These are phyloP conservation scores for Sporothrix dimorphospora DNA, from an alignment of 2,329 filamentous ascomycete species.

Conservation along the genomic window DNA sequence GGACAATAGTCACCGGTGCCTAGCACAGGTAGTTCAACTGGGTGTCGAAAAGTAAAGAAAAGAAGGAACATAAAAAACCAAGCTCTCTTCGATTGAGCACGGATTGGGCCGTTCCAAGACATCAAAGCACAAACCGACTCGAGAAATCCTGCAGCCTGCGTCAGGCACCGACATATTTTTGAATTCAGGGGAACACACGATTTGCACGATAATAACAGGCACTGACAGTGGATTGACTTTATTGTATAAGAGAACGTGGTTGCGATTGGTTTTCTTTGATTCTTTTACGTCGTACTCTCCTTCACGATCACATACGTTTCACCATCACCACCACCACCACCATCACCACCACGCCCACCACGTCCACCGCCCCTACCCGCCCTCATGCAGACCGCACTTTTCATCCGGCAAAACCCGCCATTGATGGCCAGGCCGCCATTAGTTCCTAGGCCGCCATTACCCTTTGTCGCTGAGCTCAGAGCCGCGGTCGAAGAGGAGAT, in stretches of 20 bases:
- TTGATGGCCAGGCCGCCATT: no score
- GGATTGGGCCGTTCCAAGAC: background rate
- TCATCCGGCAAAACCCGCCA: slow-evolving; percentile 7
- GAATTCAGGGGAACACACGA: background rate
- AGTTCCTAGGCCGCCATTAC: no score
- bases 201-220: background rate
- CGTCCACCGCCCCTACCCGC: background rate
- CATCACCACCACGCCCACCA: background rate
- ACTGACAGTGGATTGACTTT: background rate
- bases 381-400: slow-evolving; percentile 15
- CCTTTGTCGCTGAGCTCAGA: background rate
- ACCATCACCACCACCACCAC: background rate
- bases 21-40: background rate
- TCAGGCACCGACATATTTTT: slow-evolving; percentile 14
- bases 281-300: no score
- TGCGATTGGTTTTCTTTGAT: background rate
- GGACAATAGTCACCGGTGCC: background rate
- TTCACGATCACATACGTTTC: background rate
- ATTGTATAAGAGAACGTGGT: background rate
- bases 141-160: slow-evolving; percentile 6
- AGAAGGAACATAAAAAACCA: background rate
- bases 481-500: background rate
- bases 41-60: background rate
- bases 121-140: background rate
- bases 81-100: background rate